Evolutionary conservation across 2,329 filamentous ascomycete genomes (phyloP).

Genomic region (Sclerotinia spermophila): DNA sequence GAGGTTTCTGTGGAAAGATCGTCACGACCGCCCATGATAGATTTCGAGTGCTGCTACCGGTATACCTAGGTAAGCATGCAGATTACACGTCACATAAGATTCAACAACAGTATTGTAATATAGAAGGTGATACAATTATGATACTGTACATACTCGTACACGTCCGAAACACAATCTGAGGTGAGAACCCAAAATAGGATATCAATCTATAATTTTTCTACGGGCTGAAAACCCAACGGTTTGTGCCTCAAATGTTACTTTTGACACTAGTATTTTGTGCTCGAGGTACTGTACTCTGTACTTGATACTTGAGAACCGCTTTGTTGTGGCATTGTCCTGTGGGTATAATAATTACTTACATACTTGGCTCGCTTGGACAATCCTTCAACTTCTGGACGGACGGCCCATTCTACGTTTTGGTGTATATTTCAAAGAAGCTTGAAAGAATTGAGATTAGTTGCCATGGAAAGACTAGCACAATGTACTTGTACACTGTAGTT

Average conservation of each 20-base stretch:
- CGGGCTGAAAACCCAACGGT: not conserved
- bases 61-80: constrained; percentile 3
- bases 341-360: too few species aligned
- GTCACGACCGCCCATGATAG: not conserved
- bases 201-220: not conserved
- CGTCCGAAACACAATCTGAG: constrained; percentile 2
- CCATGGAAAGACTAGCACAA: not conserved
- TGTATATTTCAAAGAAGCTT: not conserved
- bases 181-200: constrained; percentile 13
- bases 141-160: not conserved
- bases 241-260: not conserved
- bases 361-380: not conserved
- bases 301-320: not conserved
- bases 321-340: not conserved
- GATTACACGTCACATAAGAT: constrained; percentile 8
- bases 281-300: not conserved
- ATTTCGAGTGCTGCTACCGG: not conserved
- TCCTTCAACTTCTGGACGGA: not conserved
- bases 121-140: not conserved
- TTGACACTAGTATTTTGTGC: not conserved
- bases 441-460: not conserved
- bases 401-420: not conserved
- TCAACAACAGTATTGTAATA: not conserved
- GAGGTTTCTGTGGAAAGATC: not conserved
- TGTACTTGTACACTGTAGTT: not conserved